Evolutionary conservation across 441 rosid genomes (phyloP), one percentile per base, ranked within the genome.

Genomic region (Populus hybrid): DNA sequence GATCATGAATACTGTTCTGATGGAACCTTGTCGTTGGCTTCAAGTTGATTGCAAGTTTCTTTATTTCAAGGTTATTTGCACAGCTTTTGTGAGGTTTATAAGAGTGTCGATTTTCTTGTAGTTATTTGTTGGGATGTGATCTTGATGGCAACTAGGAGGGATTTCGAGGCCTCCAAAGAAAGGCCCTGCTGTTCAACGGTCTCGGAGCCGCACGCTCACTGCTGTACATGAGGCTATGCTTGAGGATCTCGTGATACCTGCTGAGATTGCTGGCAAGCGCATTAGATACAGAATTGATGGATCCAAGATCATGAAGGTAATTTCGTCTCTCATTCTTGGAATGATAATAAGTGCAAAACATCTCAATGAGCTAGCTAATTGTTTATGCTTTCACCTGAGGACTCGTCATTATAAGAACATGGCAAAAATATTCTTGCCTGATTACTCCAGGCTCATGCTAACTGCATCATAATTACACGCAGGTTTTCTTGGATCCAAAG

Each of bases 251-350:
- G 97, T 90, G 40, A 79, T 86, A 40, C 96, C 96, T 8, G 94
- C 97, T 3, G 96, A 93, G 85, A 93, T 90, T 87, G 97, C 91
- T 61, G 98, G 96, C 59, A 89, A 92, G 81, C 90, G 93, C 1
- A 76, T 77, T 18, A 88, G 91, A 87, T 89, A 90, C 81, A 79
- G 89, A 80, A 64, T 90, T 68, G 98, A 93, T 77, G 97, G 96
- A 40, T 86, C 97, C 45, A 93, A 92, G 79, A 88, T 90, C 71
- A 88, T 88, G 88, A 92, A 92, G 93, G 93, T 92, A 45, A 71
- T 26, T 69, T 2, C 8, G 9, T 38, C 42, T 9, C 42, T 38
- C 42, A 38, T 9, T 38, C 42, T 38, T 38, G 42, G 11, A 38
- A 38, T 38, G 42, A 9, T 38, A 38, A 38, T n/a, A n/a, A n/a